These are phyloP conservation scores for Senna siamea DNA, from an alignment of 306 rosid species.

Conservation along the genomic window DNA sequence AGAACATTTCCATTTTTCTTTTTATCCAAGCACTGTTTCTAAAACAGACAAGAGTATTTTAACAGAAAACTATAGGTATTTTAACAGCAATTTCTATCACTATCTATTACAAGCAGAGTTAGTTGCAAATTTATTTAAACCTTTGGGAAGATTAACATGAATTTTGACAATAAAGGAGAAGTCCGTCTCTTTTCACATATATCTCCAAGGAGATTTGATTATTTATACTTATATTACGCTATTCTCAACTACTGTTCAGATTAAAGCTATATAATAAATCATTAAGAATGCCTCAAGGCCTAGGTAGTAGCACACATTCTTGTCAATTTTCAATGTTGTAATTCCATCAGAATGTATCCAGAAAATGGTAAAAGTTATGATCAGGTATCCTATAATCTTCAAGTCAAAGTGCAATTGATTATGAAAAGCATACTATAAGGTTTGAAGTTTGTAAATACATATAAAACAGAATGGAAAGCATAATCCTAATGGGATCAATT, in stretches of 20 bases:
- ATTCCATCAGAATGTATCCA: not conserved
- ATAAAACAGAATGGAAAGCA: conserved; percentile 20
- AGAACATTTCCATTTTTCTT: too few species aligned
- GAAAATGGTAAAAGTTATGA: not conserved
- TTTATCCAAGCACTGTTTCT: too few species aligned
- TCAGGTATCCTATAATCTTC: not conserved
- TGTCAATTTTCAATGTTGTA: not conserved
- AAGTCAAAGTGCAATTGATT: not conserved
- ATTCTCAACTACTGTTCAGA: not conserved
- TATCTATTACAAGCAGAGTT: too few species aligned
- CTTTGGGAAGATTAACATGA: not conserved
- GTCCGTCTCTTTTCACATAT: not conserved
- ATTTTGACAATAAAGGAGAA: not conserved
- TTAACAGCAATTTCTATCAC: too few species aligned
- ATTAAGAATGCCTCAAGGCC: not conserved
- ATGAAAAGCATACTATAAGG: not conserved
- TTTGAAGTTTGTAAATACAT: not conserved
- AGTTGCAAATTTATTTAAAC: not conserved
- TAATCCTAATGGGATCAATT: not conserved
- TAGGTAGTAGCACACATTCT: not conserved
- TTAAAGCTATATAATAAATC: not conserved
- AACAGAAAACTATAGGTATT: too few species aligned
- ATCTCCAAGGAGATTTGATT: not conserved
- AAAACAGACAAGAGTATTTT: too few species aligned
- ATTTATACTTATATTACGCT: not conserved